These are phyloP conservation scores for Thalassiosira mediterranea DNA, from an alignment of 352 stramenopile genomes.

Conservation along the genomic window DNA sequence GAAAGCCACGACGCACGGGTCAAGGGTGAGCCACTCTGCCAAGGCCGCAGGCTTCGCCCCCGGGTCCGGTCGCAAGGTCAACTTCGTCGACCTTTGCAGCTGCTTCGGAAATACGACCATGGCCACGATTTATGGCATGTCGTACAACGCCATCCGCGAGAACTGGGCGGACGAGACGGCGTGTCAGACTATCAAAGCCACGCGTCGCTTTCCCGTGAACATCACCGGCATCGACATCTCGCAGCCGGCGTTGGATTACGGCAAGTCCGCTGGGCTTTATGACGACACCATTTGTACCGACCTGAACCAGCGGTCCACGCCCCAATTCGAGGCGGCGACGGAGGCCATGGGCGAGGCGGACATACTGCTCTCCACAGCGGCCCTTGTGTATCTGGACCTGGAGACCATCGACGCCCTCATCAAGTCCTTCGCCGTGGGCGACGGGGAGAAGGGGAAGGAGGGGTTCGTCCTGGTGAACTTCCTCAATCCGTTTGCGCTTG, in stretches of 20 bases:
- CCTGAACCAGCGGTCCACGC: constrained; percentile 38
- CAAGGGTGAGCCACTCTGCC: not conserved
- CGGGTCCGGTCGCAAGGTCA: constrained; percentile 16
- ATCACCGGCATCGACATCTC: constrained; percentile 56
- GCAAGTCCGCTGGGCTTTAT: constrained; percentile 44
- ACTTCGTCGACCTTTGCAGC: constrained; percentile 50
- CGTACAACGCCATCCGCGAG: constrained; percentile 51
- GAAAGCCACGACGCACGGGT: not conserved
- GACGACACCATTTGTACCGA: constrained; percentile 47
- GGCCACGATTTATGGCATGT: constrained; percentile 57
- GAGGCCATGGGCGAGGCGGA: constrained; percentile 39
- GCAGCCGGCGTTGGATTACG: constrained; percentile 45
- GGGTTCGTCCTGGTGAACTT: constrained; percentile 58
- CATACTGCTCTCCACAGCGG: constrained; percentile 48
- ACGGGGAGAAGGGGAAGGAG: constrained; percentile 17
- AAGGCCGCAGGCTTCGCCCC: not conserved
- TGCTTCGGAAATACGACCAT: constrained; percentile 67
- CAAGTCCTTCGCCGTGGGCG: constrained; percentile 33
- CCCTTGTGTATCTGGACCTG: constrained; percentile 53
- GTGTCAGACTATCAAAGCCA: constrained; percentile 36
- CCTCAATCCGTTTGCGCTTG: constrained; percentile 56
- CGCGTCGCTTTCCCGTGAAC: constrained; percentile 17
- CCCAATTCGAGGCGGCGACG: constrained; percentile 16
- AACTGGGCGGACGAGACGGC: constrained; percentile 55
- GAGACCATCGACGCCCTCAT: constrained; percentile 51